These are phyloP conservation scores for Cutaneotrichosporon sp. DNA, from an alignment of 1,284 basidiomycete species.

Conservation along the genomic window DNA sequence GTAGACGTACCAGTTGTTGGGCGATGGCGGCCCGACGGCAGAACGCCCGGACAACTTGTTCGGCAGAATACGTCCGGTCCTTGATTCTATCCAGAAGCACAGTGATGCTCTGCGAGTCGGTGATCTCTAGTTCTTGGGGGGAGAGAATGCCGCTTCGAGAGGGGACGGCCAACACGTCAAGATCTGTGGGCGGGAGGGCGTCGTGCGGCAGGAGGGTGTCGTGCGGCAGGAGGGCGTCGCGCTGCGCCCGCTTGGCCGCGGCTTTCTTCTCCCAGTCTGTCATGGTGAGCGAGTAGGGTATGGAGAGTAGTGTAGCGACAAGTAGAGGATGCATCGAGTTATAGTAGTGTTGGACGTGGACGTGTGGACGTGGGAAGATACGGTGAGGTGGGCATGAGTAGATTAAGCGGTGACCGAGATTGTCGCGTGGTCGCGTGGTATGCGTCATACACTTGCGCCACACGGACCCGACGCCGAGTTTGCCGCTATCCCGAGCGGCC, in stretches of 20 bases:
- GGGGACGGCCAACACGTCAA: conserved; percentile 62
- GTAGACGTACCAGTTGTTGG: conserved; percentile 61
- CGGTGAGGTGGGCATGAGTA: no score
- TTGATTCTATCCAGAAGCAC: conserved; percentile 31
- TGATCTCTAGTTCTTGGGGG: conserved; percentile 65
- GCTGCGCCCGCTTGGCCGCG: conserved; percentile 57
- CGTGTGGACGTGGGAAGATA: no score
- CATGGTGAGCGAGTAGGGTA: no score
- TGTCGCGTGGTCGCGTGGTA: no score
- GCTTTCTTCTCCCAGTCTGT: no score
- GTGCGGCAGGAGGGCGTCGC: conserved; percentile 59
- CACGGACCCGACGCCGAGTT: no score
- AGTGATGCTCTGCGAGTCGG: conserved; percentile 52
- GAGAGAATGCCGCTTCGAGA: conserved; percentile 63
- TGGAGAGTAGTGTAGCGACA: no score
- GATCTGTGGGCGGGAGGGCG: neutral
- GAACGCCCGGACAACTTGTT: conserved; percentile 56
- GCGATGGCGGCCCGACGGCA: conserved; percentile 75
- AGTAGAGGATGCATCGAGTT: no score
- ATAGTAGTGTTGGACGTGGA: no score
- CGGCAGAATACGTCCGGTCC: conserved; percentile 22
- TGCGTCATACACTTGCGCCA: no score
- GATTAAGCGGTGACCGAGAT: no score
- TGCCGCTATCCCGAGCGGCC: no score
- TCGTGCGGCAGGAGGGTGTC: conserved; percentile 57